Percentiles rank a stretch among this genome's conserved stretches.
These are phyloP conservation scores for Aureococcus anophagefferens DNA, from an alignment of 108 stramenopile species.

Conservation along the genomic window DNA sequence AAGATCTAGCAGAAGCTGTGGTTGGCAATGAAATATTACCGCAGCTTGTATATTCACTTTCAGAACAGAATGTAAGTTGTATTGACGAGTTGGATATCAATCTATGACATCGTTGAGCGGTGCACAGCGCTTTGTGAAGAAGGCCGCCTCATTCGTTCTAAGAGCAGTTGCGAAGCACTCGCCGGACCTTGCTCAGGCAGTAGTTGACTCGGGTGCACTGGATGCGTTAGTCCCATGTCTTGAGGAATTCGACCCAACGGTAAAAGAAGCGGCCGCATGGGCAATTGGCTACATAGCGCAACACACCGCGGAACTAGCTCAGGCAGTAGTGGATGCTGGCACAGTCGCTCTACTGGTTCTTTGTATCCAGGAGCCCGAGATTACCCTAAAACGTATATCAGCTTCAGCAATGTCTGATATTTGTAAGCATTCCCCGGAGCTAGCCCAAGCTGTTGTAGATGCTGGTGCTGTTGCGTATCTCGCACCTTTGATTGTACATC, in stretches of 20 bases:
- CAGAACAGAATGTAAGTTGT: slow-evolving; percentile 48
- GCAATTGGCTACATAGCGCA: slow-evolving; percentile 63
- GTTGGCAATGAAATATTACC: slow-evolving; percentile 60
- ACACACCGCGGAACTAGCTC: slow-evolving; percentile 53
- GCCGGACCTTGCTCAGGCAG: slow-evolving; percentile 57
- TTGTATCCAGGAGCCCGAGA: slow-evolving; percentile 63
- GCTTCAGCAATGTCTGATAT: slow-evolving; percentile 56
- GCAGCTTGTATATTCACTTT: slow-evolving; percentile 58
- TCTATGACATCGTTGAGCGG: too few relatives aligned
- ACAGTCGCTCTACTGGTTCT: slow-evolving; percentile 57
- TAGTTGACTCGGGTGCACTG: slow-evolving; percentile 53
- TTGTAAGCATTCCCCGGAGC: slow-evolving; percentile 62
- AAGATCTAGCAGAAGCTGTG: slow-evolving; percentile 57
- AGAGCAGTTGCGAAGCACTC: slow-evolving; percentile 60
- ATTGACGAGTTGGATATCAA: not conserved
- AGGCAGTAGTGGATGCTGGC: slow-evolving; percentile 56
- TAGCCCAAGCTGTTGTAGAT: slow-evolving; percentile 58
- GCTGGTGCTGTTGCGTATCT: slow-evolving; percentile 59
- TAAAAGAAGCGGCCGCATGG: slow-evolving; percentile 61
- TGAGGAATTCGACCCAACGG: slow-evolving; percentile 59
- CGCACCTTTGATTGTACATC: slow-evolving; percentile 54
- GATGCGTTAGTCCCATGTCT: slow-evolving; percentile 54
- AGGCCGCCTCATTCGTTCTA: slow-evolving; percentile 56
- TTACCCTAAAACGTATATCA: slow-evolving; percentile 57
- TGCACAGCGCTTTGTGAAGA: slow-evolving; percentile 47